Evolutionary conservation across 305 asterid genomes (phyloP).

Genomic region (Fraxinus platypoda): DNA sequence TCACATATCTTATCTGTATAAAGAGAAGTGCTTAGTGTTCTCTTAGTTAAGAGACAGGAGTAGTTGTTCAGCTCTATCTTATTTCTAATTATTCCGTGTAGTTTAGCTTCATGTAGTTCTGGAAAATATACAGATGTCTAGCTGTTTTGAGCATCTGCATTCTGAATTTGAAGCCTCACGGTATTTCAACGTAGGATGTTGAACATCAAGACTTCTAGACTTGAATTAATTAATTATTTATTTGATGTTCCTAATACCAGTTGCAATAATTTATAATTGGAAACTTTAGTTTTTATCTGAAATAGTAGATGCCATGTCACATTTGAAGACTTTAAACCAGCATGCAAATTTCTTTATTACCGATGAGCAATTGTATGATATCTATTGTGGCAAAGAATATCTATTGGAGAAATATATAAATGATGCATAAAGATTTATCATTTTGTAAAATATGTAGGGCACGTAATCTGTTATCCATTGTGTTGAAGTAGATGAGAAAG

Average conservation of each 20-base stretch:
- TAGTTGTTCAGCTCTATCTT: neutral
- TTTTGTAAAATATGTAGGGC: neutral
- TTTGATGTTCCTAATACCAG: neutral
- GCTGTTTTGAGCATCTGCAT: neutral
- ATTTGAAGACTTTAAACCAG: neutral
- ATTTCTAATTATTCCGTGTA: neutral
- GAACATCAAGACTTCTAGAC: neutral
- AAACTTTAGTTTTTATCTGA: neutral
- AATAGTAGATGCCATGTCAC: neutral
- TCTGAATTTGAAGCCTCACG: neutral
- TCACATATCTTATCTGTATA: conserved; percentile 5
- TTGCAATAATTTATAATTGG: neutral
- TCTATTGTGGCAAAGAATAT: neutral
- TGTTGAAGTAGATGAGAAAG: neutral
- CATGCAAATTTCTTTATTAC: neutral
- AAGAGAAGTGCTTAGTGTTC: neutral
- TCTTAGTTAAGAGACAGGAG: neutral
- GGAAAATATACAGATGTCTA: neutral
- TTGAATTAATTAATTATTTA: neutral
- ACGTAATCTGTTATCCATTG: neutral
- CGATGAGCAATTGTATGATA: neutral
- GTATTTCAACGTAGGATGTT: neutral
- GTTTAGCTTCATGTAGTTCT: neutral
- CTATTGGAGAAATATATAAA: neutral
- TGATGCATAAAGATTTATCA: neutral